Percentiles rank a stretch among this genome's conserved stretches.
Conservation (phyloP, 1,139 yeast species). For the Eremothecium cymbalariae region DNA sequence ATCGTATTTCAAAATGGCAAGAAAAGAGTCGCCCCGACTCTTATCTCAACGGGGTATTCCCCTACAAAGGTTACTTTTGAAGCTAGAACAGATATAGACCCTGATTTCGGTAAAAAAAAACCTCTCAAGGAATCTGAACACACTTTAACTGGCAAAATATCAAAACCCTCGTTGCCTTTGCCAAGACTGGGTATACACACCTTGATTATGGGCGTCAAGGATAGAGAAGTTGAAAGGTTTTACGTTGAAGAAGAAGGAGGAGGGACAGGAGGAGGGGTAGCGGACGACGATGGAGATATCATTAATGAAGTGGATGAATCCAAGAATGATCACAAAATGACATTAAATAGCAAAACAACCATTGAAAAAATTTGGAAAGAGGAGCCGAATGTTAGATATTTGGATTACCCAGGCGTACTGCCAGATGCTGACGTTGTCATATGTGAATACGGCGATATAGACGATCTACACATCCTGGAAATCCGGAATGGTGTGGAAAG, state of each 20-base stretch:
- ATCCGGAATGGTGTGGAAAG: conserved; percentile 39
- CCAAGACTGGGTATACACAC: conserved; percentile 37
- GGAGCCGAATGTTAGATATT: conserved; percentile 25
- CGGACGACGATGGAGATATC: conserved; percentile 28
- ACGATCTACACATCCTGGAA: conserved; percentile 34
- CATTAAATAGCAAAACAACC: conserved; percentile 23
- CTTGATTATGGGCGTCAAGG: conserved; percentile 31
- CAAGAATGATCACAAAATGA: conserved; percentile 19
- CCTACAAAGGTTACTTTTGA: conserved; percentile 9
- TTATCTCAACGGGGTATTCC: conserved; percentile 48
- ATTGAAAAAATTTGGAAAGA: conserved; percentile 26
- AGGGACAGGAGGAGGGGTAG: conserved; percentile 20
- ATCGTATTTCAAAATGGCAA: conserved; percentile 47
- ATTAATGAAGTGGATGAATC: conserved; percentile 28
- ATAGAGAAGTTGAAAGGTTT: conserved; percentile 22
- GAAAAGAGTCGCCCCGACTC: conserved; percentile 77
- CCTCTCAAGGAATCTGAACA: conserved; percentile 9
- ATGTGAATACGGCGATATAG: conserved; percentile 23
- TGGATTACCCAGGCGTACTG: conserved; percentile 22
- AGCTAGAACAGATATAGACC: conserved; percentile 1
- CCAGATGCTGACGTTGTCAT: conserved; percentile 31
- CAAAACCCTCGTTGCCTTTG: conserved; percentile 28
- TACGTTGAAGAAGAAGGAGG: conserved; percentile 35
- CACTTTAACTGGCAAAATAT: conserved; percentile 20
- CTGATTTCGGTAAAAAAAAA: conserved; percentile 7